Conservation (phyloP, 1,284 basidiomycete species). For the Apiotrichum siamense region DNA sequence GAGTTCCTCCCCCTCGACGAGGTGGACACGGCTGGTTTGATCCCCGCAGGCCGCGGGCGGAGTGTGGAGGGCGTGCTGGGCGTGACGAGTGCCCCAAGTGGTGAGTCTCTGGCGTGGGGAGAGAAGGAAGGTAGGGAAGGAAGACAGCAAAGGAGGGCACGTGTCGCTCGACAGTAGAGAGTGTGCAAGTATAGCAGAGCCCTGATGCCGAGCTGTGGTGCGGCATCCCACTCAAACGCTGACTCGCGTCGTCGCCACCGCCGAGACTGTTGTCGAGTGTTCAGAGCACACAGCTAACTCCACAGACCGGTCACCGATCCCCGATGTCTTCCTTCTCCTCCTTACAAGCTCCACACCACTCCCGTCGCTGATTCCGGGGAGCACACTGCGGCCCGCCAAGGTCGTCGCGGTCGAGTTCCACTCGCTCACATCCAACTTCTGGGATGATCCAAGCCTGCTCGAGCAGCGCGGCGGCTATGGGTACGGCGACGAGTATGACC, state of each 20-base stretch:
- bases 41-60: constrained; percentile 59
- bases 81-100: constrained; percentile 48
- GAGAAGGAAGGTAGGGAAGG: not conserved
- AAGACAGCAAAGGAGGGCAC: no score
- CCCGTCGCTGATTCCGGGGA: constrained; percentile 34
- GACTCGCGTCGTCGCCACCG: no score
- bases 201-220: no score
- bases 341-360: constrained; percentile 31
- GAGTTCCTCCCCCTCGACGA: constrained; percentile 71
- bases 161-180: no score
- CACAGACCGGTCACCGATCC: constrained; percentile 43
- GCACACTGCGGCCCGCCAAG: constrained; percentile 41
- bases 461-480: constrained; percentile 7
- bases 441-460: constrained; percentile 42
- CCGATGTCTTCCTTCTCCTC: constrained; percentile 47
- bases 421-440: constrained; percentile 47
- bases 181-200: no score
- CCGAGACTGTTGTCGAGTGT: no score
- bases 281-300: constrained; percentile 40
- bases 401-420: constrained; percentile 49
- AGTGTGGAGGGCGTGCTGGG: constrained; percentile 76
- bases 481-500: constrained; percentile 8
- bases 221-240: no score
- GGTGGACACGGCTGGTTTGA: constrained; percentile 58
- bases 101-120: constrained; percentile 26